Base-by-base conservation (phyloP, 2,329 filamentous ascomycete species). In the Fusarium stilboides region DNA sequence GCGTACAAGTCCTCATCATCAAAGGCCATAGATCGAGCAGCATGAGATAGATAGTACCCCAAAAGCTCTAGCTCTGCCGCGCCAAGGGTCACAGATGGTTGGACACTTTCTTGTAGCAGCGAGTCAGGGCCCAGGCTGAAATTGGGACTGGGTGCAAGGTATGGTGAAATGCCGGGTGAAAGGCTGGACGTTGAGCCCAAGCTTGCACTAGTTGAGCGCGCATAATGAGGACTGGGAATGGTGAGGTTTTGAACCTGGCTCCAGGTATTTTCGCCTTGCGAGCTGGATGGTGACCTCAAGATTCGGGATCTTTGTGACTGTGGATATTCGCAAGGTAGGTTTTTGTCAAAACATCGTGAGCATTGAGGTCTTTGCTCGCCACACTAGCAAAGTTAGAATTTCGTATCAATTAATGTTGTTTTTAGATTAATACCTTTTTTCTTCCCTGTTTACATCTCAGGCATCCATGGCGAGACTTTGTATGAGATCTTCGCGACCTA, bases 1-100 rank as follows among this genome's bases (percentile, higher is more conserved):
- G 81, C 77, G 39, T 82, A 81, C 15, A 79, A 72, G 45, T 83
- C 82, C 2, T 79, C 74, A 2, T 74, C 49, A 20, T 80, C 81
- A 28, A 77, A 76, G 0, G 81, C 76, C 17, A 80, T 72, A 5
- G 75, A 75, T 6, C 65, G 77, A 40, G 80, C 79, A 1, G 82
- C 82, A 61, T 83, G 81, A 0, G 78, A 77, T 39, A 83, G 74
- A 44, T 81, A 84, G 62, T 84, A 81, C 24, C 75, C 74, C 4
- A 84, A 61, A 0, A 84, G 77, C 10, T 77, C 74, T 2, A 82
- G 71, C 26, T 83, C 81, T 15, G 59, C 56, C 1, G 76, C 65
- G 7, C 59, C 57, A 2, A 80, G 72, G 7, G 46, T 45, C 0
- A 50, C 17, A 0, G 34, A 46, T 7, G 54, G 53, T 1, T 47